These are phyloP conservation scores for Byssothecium circinans DNA, from an alignment of 2,329 filamentous ascomycete species.

Conservation along the genomic window DNA sequence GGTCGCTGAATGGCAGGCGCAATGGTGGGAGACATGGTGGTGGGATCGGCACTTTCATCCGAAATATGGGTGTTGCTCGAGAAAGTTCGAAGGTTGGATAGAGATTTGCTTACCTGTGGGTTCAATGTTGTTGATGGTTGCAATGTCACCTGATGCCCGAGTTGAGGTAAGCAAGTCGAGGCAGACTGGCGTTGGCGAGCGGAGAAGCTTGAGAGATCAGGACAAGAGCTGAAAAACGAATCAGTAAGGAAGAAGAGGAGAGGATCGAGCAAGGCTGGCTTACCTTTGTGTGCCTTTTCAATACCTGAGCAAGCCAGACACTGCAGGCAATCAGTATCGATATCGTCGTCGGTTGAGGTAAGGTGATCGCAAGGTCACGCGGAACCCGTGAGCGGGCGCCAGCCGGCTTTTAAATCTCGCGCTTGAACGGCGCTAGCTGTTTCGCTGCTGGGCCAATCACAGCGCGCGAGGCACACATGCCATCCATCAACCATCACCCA, in stretches of 20 bases:
- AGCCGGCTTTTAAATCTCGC: background rate
- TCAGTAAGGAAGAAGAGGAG: background rate
- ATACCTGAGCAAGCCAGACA: background rate
- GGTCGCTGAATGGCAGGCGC: conserved; percentile 15
- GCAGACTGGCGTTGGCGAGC: background rate
- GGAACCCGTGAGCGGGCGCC: background rate
- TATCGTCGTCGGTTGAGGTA: conserved; percentile 1
- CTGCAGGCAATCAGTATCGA: background rate
- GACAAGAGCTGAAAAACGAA: background rate
- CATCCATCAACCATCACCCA: background rate
- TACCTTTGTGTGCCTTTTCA: background rate
- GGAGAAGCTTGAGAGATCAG: background rate
- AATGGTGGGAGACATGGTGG: conserved; percentile 13
- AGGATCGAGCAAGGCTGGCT: background rate
- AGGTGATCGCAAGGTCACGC: conserved; percentile 3
- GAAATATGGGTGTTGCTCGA: background rate
- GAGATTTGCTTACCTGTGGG: background rate
- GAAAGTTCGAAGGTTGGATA: background rate
- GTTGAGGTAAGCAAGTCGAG: conserved; percentile 1
- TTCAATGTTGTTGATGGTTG: background rate
- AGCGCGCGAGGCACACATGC: background rate
- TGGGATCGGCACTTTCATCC: conserved; percentile 1
- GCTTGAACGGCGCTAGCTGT: background rate
- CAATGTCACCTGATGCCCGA: conserved; percentile 3
- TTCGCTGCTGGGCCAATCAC: background rate